Base-by-base conservation (phyloP, 768 basidiomycete genomes). In the Hysterangium stoloniferum region DNA sequence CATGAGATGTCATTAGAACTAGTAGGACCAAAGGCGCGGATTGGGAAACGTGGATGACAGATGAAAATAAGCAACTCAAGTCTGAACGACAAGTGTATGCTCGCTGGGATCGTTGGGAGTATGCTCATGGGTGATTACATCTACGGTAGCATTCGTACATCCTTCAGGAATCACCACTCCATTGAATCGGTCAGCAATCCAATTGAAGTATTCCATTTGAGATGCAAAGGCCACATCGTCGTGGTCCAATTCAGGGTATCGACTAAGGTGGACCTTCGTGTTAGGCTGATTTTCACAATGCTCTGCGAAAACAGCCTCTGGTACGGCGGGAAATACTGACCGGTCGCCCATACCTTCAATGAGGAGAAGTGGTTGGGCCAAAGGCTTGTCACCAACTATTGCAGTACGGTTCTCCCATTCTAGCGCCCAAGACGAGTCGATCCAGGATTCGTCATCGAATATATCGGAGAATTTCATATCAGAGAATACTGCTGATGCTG, bases 121-220 rank as follows among this genome's bases (percentile, higher is more conserved):
- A 17, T 34, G 11, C 17, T 9, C 22, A 20, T 11, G 8, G 38
- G 38, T 12, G 20, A 41, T 20, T 8, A 20, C 8, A 8, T 45
- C 31, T 7, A 45, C 27, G 13, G 44, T 45, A 2, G 29, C 29
- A 33, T 45, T 45, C 12, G 44, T 45, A 31, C 44, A 45, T 6
- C 44, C 44, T 6, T 13, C 12, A 3, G 44, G 44, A 15, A 45
- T 27, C 9, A 19, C 8, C 15, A 45, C 44, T 31, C 44, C 28
- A 19, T 33, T 29, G n/a, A 49, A 49, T n/a, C 48, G 48, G 40
- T 36, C 36, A 15, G 27, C 34, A 27, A 49, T 49, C 48, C 48
- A 49, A 24, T 17, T 22, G 27, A 49, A 49, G n/a, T 37, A 37
- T 36, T 49, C 48, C 9, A 40, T n/a, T 15, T 49, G 48, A 27